Conservation (phyloP, 139 green algal genomes). For the Tetratostichococcus sp. region DNA sequence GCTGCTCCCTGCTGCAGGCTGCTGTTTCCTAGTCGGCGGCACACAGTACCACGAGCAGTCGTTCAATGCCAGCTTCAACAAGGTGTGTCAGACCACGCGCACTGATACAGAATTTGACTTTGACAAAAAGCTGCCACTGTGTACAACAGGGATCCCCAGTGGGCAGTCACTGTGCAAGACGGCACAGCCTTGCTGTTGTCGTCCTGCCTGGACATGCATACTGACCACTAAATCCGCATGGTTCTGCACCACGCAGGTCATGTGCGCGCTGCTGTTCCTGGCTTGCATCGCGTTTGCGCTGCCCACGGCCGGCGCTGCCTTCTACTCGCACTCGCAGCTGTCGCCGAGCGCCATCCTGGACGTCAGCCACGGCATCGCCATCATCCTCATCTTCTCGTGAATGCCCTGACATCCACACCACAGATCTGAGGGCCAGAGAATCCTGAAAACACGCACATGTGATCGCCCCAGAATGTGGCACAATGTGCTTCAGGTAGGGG, state of each 20-base stretch:
- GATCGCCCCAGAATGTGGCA: too few species aligned
- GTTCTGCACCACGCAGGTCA: slow-evolving; percentile 28
- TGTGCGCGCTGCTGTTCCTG: slow-evolving; percentile 74
- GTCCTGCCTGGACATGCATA: too few species aligned
- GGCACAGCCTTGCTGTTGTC: too few species aligned
- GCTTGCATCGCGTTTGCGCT: slow-evolving; percentile 71
- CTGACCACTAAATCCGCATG: too few species aligned
- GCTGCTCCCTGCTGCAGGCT: slow-evolving; percentile 43
- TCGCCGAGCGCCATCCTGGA: slow-evolving; percentile 27
- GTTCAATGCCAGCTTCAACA: slow-evolving; percentile 70
- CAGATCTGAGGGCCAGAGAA: too few species aligned
- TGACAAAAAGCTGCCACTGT: too few species aligned
- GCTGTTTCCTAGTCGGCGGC: slow-evolving; percentile 81
- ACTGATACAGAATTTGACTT: too few species aligned
- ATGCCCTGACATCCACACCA: neutral
- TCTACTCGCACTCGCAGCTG: slow-evolving; percentile 30
- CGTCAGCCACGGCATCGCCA: slow-evolving; percentile 53
- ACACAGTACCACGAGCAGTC: slow-evolving; percentile 61
- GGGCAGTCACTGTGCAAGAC: too few species aligned
- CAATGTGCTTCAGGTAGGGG: too few species aligned
- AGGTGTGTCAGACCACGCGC: too few species aligned
- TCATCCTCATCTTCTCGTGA: slow-evolving; percentile 53
- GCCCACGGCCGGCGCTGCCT: slow-evolving; percentile 45
- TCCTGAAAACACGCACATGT: too few species aligned
- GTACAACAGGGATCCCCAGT: too few species aligned